Base-by-base conservation (phyloP, 148 eudicot species). In the Arctostaphylos glauca region DNA sequence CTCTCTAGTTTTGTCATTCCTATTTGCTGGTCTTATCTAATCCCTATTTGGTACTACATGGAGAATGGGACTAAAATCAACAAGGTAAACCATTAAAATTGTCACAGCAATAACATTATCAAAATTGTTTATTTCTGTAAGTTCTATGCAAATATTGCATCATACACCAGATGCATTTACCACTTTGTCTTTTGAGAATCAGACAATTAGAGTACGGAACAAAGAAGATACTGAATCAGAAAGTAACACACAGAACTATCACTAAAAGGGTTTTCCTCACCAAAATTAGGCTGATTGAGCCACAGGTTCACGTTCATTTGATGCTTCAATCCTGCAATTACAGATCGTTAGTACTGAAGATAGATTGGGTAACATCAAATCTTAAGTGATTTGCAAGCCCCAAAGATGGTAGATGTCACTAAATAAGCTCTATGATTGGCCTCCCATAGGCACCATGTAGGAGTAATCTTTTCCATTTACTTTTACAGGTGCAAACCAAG, bases 221-320 rank as follows among this genome's bases (percentile, higher is more conserved):
- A 47, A 21, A 79, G 41, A 47, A 60, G 72, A 7, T 12, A 49
- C 46, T 47, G 15, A 77, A 77, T 60, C 6, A 25, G 48, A 23
- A 52, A 70, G 60, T 21, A 25, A 19, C 25, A 54, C 56, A 31
- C 3, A 18, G 25, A 68, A 52, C 10, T 41, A 49, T 41, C 21
- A 66, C 18, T 67, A 16, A 2, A 8, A 10, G 43, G 10, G 54
- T 76, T 23, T 68, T 79, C 54, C 71, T 3, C 52, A 66, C 14
- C 59, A 50, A 56, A 50, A 68, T 85, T 84, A 91, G 43, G 90
- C 93, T 13, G 90, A 86, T 83, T 92, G 90, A 66, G 92, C 90
- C 79, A 85, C 87, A 2, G 88, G 83, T 83, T 90, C 95, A 60
- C 91, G 85, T 78, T 86, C 88, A 87, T 79, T 83, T 31, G 87